phyloP scores from a whole-genome alignment of 2,329 filamentous ascomycete genomes.

The Microdochium trichocladiopsis region DNA sequence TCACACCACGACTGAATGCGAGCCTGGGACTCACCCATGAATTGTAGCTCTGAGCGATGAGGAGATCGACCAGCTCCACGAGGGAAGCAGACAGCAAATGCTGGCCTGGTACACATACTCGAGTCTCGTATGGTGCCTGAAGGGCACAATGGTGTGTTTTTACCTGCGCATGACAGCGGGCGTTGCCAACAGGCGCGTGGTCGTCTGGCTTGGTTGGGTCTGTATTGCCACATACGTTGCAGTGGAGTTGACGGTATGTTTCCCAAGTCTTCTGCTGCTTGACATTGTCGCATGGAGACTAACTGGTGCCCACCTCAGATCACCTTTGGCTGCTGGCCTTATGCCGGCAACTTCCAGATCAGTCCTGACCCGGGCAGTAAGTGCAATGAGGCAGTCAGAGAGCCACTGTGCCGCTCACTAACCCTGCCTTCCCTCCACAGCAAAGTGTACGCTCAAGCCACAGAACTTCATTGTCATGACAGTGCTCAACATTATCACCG shows the following conservation, averaged over 20 bases:
- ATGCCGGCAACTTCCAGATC: constrained; percentile 12
- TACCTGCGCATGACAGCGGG: constrained; percentile 23
- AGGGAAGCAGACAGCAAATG: constrained; percentile 28
- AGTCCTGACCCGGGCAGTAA: constrained; percentile 11
- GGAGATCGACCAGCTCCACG: constrained; percentile 18
- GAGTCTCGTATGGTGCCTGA: constrained; percentile 25
- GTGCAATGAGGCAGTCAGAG: too few species aligned
- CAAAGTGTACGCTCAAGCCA: constrained; percentile 17
- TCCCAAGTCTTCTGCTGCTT: neutral
- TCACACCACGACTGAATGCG: too few species aligned
- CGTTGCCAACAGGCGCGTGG: constrained; percentile 17
- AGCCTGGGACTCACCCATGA: too few species aligned
- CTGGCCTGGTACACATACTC: constrained; percentile 31
- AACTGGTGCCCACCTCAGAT: too few species aligned
- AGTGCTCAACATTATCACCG: constrained; percentile 22
- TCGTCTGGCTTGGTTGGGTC: constrained; percentile 18
- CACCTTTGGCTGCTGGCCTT: constrained; percentile 18
- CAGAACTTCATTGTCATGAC: constrained; percentile 21
- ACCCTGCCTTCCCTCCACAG: neutral
- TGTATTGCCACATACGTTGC: constrained; percentile 18
- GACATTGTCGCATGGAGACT: neutral
- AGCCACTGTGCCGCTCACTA: too few species aligned
- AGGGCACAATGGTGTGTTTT: constrained; percentile 20
- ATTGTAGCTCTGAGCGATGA: constrained; percentile 12
- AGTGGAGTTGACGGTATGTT: constrained; percentile 17